Evolutionary conservation across 1,284 basidiomycete species (phyloP).

Genomic region (Schizophyllum amplum): DNA sequence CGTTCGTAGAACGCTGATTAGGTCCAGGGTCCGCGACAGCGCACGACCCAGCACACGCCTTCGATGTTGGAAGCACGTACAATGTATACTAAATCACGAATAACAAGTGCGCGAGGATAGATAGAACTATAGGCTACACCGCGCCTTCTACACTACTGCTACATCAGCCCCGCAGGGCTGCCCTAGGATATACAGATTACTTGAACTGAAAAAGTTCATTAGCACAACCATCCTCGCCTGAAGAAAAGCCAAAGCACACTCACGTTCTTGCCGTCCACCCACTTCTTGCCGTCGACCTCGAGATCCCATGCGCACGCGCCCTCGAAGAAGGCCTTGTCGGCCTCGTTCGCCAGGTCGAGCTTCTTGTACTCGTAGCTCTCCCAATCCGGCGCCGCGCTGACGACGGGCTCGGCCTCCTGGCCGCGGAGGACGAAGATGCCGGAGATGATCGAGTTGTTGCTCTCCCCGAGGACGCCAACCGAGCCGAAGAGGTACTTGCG

Average conservation of each 20-base stretch:
- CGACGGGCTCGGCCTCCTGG: conserved; percentile 56
- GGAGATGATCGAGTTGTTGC: conserved; percentile 64
- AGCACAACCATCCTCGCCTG: too few species aligned
- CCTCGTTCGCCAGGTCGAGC: conserved; percentile 58
- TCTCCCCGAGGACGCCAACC: conserved; percentile 80
- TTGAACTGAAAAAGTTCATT: too few species aligned
- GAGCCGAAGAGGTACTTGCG: conserved; percentile 95
- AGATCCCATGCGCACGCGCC: conserved; percentile 87
- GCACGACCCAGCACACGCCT: too few species aligned
- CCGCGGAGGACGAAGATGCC: conserved; percentile 85
- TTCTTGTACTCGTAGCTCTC: conserved; percentile 83
- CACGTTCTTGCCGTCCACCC: conserved; percentile 83
- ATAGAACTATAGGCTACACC: too few species aligned
- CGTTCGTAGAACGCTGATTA: too few species aligned
- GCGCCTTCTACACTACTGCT: too few species aligned
- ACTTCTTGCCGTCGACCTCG: conserved; percentile 76
- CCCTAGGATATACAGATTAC: too few species aligned
- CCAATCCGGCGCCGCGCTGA: conserved; percentile 86
- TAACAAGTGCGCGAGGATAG: too few species aligned
- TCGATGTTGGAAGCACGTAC: too few species aligned
- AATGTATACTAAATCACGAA: too few species aligned
- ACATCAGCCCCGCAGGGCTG: too few species aligned
- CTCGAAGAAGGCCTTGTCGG: conserved; percentile 86
- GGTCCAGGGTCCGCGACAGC: too few species aligned
- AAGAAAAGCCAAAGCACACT: conserved; percentile 25